Base-by-base conservation (phyloP, 2,329 filamentous ascomycete genomes). In the Trichoderma guizhouense region DNA sequence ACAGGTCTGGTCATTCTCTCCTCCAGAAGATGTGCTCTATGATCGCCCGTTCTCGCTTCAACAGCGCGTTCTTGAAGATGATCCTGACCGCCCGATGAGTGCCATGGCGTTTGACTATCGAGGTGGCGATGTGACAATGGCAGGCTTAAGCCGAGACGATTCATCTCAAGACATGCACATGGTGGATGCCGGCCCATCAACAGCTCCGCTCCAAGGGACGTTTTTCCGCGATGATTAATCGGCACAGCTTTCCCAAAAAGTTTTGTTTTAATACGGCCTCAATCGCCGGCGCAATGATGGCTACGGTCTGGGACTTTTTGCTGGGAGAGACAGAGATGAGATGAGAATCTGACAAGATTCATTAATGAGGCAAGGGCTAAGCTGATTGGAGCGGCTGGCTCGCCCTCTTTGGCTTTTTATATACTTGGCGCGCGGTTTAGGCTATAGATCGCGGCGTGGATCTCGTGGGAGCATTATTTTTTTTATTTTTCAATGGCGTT, bases 1-100 rank as follows among this genome's bases (percentile, higher is more conserved):
- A 60, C 73, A 97, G 94, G 94, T 98, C 4, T 98, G 94, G 94
- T 95, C 93, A 11, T 98, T 98, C 80, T 94, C 95, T 5, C 95
- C 95, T 15, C 93, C 94, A 0, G 91, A 93, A 72, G 92, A 93
- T 67, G 83, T 85, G 72, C 83, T 86, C 26, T 86, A 84, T 72
- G 88, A 90, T 65, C 82, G 84, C 11, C 84, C 86, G 1, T 78
- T 85, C n/a, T 85, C 85, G 39, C 79, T 88, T 53, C 82, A 86
- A 66, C 84, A 86, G 70, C 81, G 84, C 51, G 78, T 83, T 2
- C 76, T 85, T 18, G 85, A 88, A 64, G 80, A 84, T 43, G 78
- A 84, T 7, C 83, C 85, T 0, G 81, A 79, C 66, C 83, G 86
- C n/a, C 85, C 88, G 3, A 74, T 86, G 75, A 89, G 86, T 71